Percentiles rank a stretch among this genome's conserved stretches.
Evolutionary conservation across 495 filamentous ascomycete species (phyloP).

Genomic region (Aspergillus baeticus): DNA sequence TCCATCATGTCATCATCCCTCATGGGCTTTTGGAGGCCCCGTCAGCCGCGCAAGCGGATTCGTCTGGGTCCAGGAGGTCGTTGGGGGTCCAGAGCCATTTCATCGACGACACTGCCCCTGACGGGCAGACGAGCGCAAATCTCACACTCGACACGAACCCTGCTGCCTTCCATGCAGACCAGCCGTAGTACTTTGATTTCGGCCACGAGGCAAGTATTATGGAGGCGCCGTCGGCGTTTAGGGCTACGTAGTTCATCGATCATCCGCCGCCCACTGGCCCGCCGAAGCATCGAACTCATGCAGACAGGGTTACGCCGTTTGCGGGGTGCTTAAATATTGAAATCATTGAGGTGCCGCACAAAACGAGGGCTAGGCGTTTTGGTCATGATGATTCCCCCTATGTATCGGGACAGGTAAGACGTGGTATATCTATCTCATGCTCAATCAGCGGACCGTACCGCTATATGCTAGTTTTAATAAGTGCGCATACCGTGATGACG

Average conservation of each 20-base stretch:
- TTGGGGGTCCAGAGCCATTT: conserved; percentile 56
- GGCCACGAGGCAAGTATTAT: conserved; percentile 33
- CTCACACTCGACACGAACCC: conserved; percentile 47
- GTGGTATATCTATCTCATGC: conserved; percentile 61
- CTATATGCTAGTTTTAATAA: conserved; percentile 53
- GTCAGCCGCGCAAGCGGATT: conserved; percentile 58
- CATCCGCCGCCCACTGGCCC: conserved; percentile 41
- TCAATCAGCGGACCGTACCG: conserved; percentile 63
- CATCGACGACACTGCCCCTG: conserved; percentile 35
- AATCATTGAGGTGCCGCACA: conserved; percentile 55
- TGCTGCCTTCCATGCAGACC: conserved; percentile 47
- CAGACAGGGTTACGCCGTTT: conserved; percentile 59
- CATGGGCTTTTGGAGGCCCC: conserved; percentile 50
- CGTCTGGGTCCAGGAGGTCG: conserved; percentile 59
- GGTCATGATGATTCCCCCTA: conserved; percentile 12
- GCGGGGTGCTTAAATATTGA: conserved; percentile 63
- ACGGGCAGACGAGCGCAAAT: conserved; percentile 41
- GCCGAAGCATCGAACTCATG: conserved; percentile 48
- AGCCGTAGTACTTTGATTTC: conserved; percentile 44
- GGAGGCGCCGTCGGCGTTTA: conserved; percentile 47
- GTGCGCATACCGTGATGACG: conserved; percentile 60
- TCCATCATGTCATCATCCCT: conserved; percentile 58
- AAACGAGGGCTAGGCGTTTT: conserved; percentile 44
- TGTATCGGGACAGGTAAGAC: conserved; percentile 34
- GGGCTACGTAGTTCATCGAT: conserved; percentile 49